Evolutionary conservation across 371 early-diverging fungal genomes (phyloP), one percentile per base, ranked within the genome.

Genomic region (Mucor piriformis): DNA sequence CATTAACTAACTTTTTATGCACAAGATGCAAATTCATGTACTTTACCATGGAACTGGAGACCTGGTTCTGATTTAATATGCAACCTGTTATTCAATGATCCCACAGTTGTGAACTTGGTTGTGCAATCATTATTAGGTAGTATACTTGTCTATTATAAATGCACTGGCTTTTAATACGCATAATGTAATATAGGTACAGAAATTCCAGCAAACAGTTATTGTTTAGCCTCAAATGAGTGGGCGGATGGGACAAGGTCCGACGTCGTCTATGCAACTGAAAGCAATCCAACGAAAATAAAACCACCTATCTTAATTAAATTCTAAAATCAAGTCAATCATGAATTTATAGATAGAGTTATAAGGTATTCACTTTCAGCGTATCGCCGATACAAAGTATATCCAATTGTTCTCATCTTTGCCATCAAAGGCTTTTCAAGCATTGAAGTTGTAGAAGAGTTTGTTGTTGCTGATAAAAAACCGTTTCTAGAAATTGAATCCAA

Each of bases 31-130:
- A 47, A 23, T 16, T 48, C 50, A 49, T 25, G 48, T 47, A 1
- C 20, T 49, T 38, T 57, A 18, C 57, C 57, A 37, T 35, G 8
- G 32, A 57, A 12, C 11, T 57, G 57, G 49, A 57, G 34, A 37
- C 49, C 57, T n/a, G 57, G 57, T 16, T 58, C 60, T 33, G 54
- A 60, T 40, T 37, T 60, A 12, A 59, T 59, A 52, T 51, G 59
- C 16, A 59, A 59, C 52, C 59, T 59, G 18, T 44, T 59, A 27
- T 59, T 59, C 50, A 59, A 59, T 37, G 52, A 59, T 51, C 59
- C 59, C 23, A 16, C 23, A 43, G 32, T 59, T 51, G 37, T 59
- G 27, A 59, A 59, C 29, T 59, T 59, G 46, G 54, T 60, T 53
- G 46, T 60, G 35, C n/a, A 60, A 53, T 52, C 53, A 60, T 43